Evolutionary conservation across 225 moss, liverwort and hornwort genomes (phyloP).

Genomic region (Neckera pumila): DNA sequence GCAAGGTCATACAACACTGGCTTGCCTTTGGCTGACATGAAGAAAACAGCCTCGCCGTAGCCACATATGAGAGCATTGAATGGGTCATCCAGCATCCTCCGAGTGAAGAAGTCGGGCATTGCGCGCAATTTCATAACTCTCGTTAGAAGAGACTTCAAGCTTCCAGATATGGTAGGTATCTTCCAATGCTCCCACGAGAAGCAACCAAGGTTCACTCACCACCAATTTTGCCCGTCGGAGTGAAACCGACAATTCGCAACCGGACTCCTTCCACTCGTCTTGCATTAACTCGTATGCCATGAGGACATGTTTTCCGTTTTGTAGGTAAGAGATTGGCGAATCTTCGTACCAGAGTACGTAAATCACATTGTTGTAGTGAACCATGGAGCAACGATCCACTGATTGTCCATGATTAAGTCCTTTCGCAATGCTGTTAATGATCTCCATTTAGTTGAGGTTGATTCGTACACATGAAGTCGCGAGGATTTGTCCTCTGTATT

Average conservation of each 20-base stretch:
- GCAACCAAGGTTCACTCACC: background rate
- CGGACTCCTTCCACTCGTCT: constrained; percentile 10
- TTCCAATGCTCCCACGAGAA: constrained; percentile 21
- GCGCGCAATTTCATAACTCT: constrained; percentile 3
- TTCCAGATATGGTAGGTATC: constrained; percentile 24
- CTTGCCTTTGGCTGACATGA: constrained; percentile 26
- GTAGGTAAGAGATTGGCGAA: background rate
- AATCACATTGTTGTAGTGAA: background rate
- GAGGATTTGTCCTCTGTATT: background rate
- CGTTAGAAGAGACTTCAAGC: background rate
- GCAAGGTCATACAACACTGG: constrained; percentile 3
- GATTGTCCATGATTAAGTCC: constrained; percentile 1
- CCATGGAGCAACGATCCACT: constrained; percentile 15
- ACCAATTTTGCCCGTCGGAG: constrained; percentile 8
- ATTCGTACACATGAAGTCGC: constrained; percentile 4
- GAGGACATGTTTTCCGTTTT: background rate
- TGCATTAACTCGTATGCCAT: background rate
- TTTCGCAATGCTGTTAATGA: background rate
- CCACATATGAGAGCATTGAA: constrained; percentile 22
- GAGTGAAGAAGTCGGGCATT: constrained; percentile 24
- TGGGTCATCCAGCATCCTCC: constrained; percentile 15
- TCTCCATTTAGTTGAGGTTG: background rate
- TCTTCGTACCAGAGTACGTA: constrained; percentile 20
- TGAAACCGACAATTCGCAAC: background rate
- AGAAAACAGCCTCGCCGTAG: constrained; percentile 1